phyloP scores from a whole-genome alignment of 1,139 yeast genomes.

The Geotrichum restrictum region DNA sequence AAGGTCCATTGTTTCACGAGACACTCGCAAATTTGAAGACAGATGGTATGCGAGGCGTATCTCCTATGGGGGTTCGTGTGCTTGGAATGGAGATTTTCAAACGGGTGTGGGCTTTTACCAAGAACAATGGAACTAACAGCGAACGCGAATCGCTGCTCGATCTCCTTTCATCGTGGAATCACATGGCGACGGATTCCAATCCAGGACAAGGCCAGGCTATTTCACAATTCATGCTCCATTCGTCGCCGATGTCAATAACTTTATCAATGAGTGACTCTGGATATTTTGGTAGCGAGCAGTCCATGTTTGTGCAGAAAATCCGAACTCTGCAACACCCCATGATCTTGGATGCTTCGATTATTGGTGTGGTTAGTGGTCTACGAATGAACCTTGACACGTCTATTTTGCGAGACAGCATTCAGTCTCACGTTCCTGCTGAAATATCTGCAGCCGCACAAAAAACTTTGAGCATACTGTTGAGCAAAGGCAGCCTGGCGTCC shows the following conservation, averaged over 20 bases:
- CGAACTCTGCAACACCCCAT: conserved; percentile 28
- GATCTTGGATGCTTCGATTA: conserved; percentile 25
- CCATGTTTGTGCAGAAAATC: conserved; percentile 22
- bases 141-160: neutral
- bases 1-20: conserved; percentile 19
- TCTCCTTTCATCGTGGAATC: neutral
- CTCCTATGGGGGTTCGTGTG: conserved; percentile 19
- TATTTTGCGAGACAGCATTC: conserved; percentile 22
- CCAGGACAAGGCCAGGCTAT: conserved; percentile 32
- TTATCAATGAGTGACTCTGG: conserved; percentile 6
- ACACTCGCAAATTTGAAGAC: conserved; percentile 9
- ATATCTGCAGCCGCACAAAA: conserved; percentile 29
- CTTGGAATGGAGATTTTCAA: conserved; percentile 15
- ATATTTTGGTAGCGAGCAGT: neutral
- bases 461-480: conserved; percentile 20
- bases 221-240: conserved; percentile 18
- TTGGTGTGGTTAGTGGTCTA: conserved; percentile 26
- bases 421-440: conserved; percentile 32
- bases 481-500: conserved; percentile 1
- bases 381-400: conserved; percentile 29
- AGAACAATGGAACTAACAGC: neutral
- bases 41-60: neutral
- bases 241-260: conserved; percentile 15
- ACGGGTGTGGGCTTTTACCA: conserved; percentile 7
- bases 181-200: conserved; percentile 26